phyloP scores from a whole-genome alignment of 148 eudicot species.

The Agrostemma githago region DNA sequence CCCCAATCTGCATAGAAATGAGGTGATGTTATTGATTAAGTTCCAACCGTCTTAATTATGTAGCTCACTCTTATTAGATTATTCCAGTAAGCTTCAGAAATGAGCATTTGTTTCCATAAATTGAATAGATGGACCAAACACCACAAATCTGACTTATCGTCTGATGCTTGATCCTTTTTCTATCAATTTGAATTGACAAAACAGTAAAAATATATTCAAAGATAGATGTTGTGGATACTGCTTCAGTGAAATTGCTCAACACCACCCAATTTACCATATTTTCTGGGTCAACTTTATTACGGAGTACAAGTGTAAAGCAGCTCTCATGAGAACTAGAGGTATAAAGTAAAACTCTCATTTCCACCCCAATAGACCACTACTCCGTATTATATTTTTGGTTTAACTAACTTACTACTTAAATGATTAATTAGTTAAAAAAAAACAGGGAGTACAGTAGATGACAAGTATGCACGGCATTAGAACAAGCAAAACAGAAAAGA shows the following conservation, averaged over 20 bases:
- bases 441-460: not conserved
- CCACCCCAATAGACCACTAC: not conserved
- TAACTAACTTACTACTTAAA: not conserved
- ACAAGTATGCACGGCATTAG: not conserved
- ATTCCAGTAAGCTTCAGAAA: not conserved
- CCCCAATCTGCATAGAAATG: conserved; percentile 53
- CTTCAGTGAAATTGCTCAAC: not conserved
- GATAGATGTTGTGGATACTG: not conserved
- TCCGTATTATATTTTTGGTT: not conserved
- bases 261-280: not conserved
- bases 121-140: not conserved
- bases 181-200: not conserved
- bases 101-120: not conserved
- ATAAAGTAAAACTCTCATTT: not conserved
- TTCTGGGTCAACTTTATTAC: conserved; percentile 10
- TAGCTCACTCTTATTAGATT: not conserved
- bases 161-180: not conserved
- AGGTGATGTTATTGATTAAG: not conserved
- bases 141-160: not conserved
- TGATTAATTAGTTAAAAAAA: not conserved
- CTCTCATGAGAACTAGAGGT: not conserved
- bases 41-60: not conserved
- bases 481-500: not conserved
- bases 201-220: not conserved
- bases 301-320: not conserved